These are phyloP conservation scores for Larix kaempferi DNA, from an alignment of 75 land plant species.

Conservation along the genomic window DNA sequence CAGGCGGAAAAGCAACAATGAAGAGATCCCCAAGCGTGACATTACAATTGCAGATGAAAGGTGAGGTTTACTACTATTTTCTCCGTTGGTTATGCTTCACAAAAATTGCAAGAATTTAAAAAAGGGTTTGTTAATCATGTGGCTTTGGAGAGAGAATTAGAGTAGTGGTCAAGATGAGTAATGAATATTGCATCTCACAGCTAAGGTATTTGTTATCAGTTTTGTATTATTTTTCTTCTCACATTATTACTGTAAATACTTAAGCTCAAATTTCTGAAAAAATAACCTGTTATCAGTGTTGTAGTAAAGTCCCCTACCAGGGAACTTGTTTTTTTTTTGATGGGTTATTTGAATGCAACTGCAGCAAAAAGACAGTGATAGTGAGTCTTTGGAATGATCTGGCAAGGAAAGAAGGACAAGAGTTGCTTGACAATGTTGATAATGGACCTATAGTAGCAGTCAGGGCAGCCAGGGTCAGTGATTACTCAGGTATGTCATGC, in stretches of 20 bases:
- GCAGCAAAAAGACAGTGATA: conserved; percentile 79
- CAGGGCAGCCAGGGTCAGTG: conserved; percentile 72
- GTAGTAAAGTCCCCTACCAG: not conserved
- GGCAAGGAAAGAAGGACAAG: conserved; percentile 71
- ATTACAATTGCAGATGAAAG: conserved; percentile 85
- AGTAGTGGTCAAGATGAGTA: not conserved
- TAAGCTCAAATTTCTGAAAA: too few species aligned
- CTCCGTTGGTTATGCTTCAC: not conserved
- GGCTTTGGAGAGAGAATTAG: not conserved
- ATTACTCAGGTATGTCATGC: conserved; percentile 65
- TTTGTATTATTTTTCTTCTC: not conserved
- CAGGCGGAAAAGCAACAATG: conserved; percentile 78
- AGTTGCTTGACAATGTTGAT: conserved; percentile 67
- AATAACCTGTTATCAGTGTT: not conserved
- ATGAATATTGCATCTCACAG: too few species aligned
- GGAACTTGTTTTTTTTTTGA: not conserved
- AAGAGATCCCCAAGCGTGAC: conserved; percentile 90
- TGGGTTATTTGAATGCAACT: not conserved
- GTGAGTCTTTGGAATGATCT: conserved; percentile 88
- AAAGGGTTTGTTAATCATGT: not conserved
- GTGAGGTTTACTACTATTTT: conserved; percentile 26
- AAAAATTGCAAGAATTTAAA: not conserved
- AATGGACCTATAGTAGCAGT: conserved; percentile 67
- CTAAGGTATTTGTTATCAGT: too few species aligned
- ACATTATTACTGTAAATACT: not conserved